These are phyloP conservation scores for Cocos nucifera DNA, from an alignment of 176 grass and related monocot species.

Conservation along the genomic window DNA sequence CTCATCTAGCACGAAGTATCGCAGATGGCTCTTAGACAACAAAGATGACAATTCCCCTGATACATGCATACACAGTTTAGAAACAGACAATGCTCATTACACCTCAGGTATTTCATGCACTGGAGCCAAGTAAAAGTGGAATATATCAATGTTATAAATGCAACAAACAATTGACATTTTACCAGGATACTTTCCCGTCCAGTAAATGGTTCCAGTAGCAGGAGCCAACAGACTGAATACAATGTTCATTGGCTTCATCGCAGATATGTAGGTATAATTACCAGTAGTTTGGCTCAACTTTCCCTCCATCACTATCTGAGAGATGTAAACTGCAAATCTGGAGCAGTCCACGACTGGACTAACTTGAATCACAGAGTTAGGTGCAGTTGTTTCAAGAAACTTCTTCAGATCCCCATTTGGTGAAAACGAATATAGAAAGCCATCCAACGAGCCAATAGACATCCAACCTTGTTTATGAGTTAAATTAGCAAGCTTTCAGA, in stretches of 20 bases:
- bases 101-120: too few species aligned
- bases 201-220: conserved; percentile 69
- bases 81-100: too few species aligned
- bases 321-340: conserved; percentile 49
- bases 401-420: conserved; percentile 49
- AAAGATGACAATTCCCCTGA: conserved; percentile 59
- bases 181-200: conserved; percentile 64
- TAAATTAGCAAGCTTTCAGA: conserved; percentile 3
- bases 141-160: conserved; percentile 7
- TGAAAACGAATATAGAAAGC: conserved; percentile 63
- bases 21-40: conserved; percentile 37
- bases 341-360: conserved; percentile 65
- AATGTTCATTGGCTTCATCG: conserved; percentile 32
- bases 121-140: neutral
- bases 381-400: conserved; percentile 41
- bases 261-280: conserved; percentile 47
- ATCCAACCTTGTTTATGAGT: conserved; percentile 58
- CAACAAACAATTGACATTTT: neutral
- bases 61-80: conserved; percentile 2
- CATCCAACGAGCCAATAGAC: conserved; percentile 76
- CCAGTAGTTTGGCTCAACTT: conserved; percentile 41
- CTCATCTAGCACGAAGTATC: conserved; percentile 46
- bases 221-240: conserved; percentile 56
- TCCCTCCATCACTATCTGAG: conserved; percentile 45
- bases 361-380: conserved; percentile 45